Conservation (phyloP, 768 basidiomycete species). For the Russula earlei region DNA sequence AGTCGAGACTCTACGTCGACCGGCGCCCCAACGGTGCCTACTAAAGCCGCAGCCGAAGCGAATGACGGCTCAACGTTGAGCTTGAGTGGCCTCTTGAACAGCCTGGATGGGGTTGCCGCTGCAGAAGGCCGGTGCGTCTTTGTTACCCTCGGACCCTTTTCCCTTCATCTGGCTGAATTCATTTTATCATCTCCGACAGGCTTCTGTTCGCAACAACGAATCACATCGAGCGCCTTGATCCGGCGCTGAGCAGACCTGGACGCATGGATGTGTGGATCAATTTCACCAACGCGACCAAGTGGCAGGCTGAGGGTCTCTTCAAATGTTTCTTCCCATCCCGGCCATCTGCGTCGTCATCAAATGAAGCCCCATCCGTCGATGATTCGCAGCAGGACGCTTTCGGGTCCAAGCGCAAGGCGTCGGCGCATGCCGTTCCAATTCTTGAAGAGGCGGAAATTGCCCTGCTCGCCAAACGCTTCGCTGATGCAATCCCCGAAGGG, state of each 20-base stretch:
- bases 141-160: background rate
- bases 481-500: slow-evolving; percentile 74
- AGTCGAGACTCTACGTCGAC: slow-evolving; percentile 76
- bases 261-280: slow-evolving; percentile 92
- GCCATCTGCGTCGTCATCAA: slow-evolving; percentile 22
- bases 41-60: slow-evolving; percentile 30
- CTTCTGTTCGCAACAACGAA: slow-evolving; percentile 89
- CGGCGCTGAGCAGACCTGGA: slow-evolving; percentile 78
- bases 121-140: slow-evolving; percentile 71
- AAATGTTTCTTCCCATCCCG: slow-evolving; percentile 86
- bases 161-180: background rate
- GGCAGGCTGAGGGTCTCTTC: slow-evolving; percentile 90
- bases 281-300: slow-evolving; percentile 84
- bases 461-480: slow-evolving; percentile 73
- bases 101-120: slow-evolving; percentile 77
- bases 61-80: slow-evolving; percentile 76
- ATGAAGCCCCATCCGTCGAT: slow-evolving; percentile 26
- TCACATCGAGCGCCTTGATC: slow-evolving; percentile 88
- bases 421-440: slow-evolving; percentile 48
- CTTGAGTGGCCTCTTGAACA: slow-evolving; percentile 78
- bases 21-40: slow-evolving; percentile 48
- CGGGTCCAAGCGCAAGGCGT: slow-evolving; percentile 60
- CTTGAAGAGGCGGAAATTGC: slow-evolving; percentile 69
- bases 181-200: slow-evolving; percentile 31
- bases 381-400: slow-evolving; percentile 57